Conservation (phyloP, 1,139 yeast genomes). For the Pichia sp. region DNA sequence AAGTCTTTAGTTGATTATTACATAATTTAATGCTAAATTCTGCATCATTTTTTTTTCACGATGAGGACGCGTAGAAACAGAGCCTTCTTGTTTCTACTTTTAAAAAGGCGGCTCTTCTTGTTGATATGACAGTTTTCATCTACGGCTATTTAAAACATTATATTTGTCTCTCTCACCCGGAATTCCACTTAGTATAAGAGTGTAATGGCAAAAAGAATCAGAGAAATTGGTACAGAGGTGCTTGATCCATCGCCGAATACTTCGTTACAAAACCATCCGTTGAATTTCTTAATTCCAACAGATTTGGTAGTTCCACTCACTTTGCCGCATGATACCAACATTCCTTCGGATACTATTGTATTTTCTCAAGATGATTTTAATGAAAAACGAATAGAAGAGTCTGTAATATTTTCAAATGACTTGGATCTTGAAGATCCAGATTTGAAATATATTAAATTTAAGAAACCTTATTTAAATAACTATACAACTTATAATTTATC, state of each 20-base stretch:
- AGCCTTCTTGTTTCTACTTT: neutral
- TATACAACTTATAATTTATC: neutral
- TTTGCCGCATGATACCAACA: conserved; percentile 20
- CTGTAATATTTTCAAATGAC: conserved; percentile 9
- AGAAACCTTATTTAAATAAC: conserved; percentile 17
- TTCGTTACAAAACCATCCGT: conserved; percentile 25
- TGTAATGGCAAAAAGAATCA: conserved; percentile 2
- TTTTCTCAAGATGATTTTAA: conserved; percentile 13
- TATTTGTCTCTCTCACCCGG: neutral
- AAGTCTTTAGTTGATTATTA: neutral
- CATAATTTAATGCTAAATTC: neutral
- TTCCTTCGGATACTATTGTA: conserved; percentile 11
- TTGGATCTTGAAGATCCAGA: conserved; percentile 16
- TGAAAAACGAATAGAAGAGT: conserved; percentile 3
- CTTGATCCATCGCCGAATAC: neutral
- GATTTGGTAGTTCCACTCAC: conserved; percentile 27
- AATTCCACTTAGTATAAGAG: neutral
- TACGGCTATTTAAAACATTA: neutral
- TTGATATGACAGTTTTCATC: neutral
- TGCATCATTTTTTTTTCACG: neutral
- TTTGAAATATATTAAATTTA: conserved; percentile 22
- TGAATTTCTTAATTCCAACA: conserved; percentile 32
- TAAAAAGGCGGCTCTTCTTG: neutral
- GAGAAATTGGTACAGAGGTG: neutral
- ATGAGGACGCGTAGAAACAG: neutral